Percentiles rank a stretch among this genome's conserved stretches.
Conservation (phyloP, 2,329 filamentous ascomycete genomes). For the Venturia asperata region DNA sequence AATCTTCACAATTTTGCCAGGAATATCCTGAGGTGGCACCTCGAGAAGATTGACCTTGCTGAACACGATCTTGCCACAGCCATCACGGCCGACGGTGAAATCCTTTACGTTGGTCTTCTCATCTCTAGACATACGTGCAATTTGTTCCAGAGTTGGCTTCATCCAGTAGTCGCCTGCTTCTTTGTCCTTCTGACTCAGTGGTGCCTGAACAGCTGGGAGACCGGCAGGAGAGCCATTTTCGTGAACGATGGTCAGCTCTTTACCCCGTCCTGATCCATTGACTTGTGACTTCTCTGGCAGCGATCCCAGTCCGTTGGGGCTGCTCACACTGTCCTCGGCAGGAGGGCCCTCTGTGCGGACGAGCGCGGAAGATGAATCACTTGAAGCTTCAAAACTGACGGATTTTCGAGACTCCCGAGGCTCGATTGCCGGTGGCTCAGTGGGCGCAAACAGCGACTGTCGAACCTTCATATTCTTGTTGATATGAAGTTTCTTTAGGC, state of each 20-base stretch:
- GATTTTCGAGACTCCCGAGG: conserved; percentile 67
- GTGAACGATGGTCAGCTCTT: conserved; percentile 70
- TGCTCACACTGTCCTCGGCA: conserved; percentile 27
- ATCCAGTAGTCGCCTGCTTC: conserved; percentile 80
- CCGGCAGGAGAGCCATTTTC: conserved; percentile 52
- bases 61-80: conserved; percentile 77
- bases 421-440: conserved; percentile 37
- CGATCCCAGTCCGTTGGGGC: conserved; percentile 27
- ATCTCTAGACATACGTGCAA: conserved; percentile 71
- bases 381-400: conserved; percentile 67
- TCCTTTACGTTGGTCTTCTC: conserved; percentile 66
- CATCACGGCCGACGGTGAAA: conserved; percentile 75
- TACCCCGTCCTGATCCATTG: conserved; percentile 46
- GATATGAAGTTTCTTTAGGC: conserved; percentile 86
- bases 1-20: conserved; percentile 67
- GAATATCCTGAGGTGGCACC: conserved; percentile 73
- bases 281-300: conserved; percentile 13
- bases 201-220: not conserved
- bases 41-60: conserved; percentile 74
- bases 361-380: conserved; percentile 17
- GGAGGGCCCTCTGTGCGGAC: conserved; percentile 16
- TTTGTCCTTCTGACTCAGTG: conserved; percentile 36
- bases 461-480: conserved; percentile 72
- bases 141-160: conserved; percentile 64
- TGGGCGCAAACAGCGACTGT: conserved; percentile 51